Conservation (phyloP, 352 stramenopile species). For the Phytophthora pseudosyringae region DNA sequence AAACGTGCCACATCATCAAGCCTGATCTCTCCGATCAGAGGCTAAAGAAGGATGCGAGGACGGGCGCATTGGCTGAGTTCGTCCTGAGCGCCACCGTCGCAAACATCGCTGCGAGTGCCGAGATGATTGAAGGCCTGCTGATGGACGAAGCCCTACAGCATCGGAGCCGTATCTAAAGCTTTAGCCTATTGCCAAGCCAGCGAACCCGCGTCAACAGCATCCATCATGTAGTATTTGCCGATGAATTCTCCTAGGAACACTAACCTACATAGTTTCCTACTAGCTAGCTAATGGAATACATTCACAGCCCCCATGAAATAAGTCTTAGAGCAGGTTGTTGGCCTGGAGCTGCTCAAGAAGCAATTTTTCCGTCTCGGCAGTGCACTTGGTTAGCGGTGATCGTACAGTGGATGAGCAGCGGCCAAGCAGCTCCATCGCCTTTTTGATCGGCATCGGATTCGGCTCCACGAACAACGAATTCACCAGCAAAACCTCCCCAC, state of each 20-base stretch:
- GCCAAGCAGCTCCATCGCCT: constrained; percentile 70
- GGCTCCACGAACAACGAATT: constrained; percentile 69
- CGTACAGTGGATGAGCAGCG: constrained; percentile 61
- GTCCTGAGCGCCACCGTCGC: constrained; percentile 42
- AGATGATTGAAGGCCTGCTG: constrained; percentile 62
- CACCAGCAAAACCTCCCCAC: constrained; percentile 16
- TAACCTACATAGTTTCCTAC: too few species aligned
- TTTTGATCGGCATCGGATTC: constrained; percentile 84
- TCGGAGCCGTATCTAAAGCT: constrained; percentile 16
- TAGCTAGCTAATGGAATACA: too few species aligned
- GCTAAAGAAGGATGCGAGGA: constrained; percentile 35
- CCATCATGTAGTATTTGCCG: too few species aligned
- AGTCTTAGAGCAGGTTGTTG: constrained; percentile 49
- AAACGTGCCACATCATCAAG: constrained; percentile 61
- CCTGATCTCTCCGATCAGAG: constrained; percentile 48
- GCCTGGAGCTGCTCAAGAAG: constrained; percentile 55
- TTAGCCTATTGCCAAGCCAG: background rate
- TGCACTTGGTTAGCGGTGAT: constrained; percentile 55
- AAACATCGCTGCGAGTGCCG: constrained; percentile 44
- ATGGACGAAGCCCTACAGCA: constrained; percentile 31
- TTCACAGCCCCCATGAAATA: background rate
- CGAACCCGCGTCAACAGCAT: too few species aligned
- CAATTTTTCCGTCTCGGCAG: constrained; percentile 48
- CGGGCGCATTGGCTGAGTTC: constrained; percentile 50
- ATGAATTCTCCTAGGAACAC: too few species aligned